Percentiles rank a stretch among this genome's conserved stretches.
Evolutionary conservation across 1,284 basidiomycete species (phyloP).

Genomic region (Tilletiaria anomala): DNA sequence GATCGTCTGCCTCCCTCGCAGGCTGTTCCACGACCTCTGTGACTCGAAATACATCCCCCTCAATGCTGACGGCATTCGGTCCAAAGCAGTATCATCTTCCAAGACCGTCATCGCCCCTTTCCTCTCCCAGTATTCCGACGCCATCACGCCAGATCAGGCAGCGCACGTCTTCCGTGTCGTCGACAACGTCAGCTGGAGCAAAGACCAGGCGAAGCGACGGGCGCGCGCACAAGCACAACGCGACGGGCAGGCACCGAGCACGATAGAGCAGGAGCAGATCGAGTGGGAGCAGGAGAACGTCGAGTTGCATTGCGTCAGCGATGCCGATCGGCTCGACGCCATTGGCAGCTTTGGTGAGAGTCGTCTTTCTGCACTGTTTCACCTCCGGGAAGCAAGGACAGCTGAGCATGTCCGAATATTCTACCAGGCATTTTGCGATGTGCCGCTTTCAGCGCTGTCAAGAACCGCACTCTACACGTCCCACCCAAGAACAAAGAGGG

Average conservation of each 20-base stretch:
- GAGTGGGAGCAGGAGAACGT: constrained; percentile 60
- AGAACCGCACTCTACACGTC: constrained; percentile 55
- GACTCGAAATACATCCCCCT: constrained; percentile 66
- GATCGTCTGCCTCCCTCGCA: too few species aligned
- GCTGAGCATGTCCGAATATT: too few species aligned
- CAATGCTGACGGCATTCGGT: constrained; percentile 42
- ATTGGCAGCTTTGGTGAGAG: constrained; percentile 71
- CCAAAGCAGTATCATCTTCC: background rate
- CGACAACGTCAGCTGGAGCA: constrained; percentile 71
- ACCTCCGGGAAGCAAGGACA: too few species aligned
- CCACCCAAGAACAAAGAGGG: constrained; percentile 11
- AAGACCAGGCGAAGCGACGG: constrained; percentile 48
- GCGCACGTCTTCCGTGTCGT: constrained; percentile 48
- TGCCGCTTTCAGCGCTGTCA: constrained; percentile 60
- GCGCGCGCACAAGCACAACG: background rate
- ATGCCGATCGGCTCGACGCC: constrained; percentile 79
- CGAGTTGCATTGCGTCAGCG: constrained; percentile 80
- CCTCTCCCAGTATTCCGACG: constrained; percentile 10
- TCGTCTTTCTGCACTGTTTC: too few species aligned
- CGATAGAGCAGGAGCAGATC: constrained; percentile 8
- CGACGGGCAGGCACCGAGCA: background rate
- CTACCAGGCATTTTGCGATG: constrained; percentile 64
- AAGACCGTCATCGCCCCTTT: constrained; percentile 47
- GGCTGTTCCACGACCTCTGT: constrained; percentile 71
- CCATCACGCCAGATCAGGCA: constrained; percentile 6